These are phyloP conservation scores for Hymenoscyphus fructigenus DNA, from an alignment of 2,329 filamentous ascomycete species.

Conservation along the genomic window DNA sequence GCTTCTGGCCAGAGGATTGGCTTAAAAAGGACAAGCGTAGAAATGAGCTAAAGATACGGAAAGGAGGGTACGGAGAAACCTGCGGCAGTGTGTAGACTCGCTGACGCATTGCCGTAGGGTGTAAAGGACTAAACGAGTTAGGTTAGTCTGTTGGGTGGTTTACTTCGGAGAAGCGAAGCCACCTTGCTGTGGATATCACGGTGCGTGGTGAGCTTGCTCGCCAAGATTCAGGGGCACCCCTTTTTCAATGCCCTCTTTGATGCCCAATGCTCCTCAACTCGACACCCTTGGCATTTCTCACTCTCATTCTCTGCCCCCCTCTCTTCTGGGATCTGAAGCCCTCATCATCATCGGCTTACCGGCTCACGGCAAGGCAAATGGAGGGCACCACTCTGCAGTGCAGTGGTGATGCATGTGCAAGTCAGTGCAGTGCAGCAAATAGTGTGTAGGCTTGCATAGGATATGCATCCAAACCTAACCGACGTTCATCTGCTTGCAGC, in stretches of 20 bases:
- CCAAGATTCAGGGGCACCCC: neutral
- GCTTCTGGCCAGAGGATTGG: neutral
- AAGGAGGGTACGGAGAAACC: neutral
- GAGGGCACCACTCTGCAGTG: neutral
- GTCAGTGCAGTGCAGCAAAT: neutral
- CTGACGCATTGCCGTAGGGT: neutral
- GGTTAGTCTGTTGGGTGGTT: neutral
- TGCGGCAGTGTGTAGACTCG: neutral
- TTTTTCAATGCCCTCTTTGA: neutral
- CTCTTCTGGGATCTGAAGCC: neutral
- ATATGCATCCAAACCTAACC: neutral
- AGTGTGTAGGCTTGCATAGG: neutral
- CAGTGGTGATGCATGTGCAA: neutral
- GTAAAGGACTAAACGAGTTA: neutral
- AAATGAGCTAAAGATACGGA: slow-evolving; percentile 1
- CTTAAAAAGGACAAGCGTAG: neutral
- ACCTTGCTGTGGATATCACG: too few relatives aligned
- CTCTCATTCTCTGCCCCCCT: neutral
- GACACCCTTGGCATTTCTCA: neutral
- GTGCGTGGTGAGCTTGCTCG: neutral
- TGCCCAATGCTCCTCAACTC: neutral
- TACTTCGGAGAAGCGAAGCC: too few relatives aligned
- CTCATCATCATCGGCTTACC: neutral
- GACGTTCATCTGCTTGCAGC: neutral
- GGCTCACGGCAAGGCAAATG: slow-evolving; percentile 3